Base-by-base conservation (phyloP, 2,329 filamentous ascomycete genomes). In the Geosmithia morbida region DNA sequence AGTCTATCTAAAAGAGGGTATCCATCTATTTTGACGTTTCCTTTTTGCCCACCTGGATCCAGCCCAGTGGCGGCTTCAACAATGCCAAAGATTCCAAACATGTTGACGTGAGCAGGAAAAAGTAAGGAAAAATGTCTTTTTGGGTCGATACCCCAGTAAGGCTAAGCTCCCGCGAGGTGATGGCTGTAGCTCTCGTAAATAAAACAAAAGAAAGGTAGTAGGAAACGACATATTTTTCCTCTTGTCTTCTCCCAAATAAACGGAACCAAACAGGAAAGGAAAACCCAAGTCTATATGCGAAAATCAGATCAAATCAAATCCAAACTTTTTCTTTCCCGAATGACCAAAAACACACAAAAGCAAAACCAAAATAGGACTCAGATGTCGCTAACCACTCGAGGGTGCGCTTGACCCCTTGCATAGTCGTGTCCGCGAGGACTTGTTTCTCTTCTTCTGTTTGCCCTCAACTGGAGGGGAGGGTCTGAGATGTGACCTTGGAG, bases 271-370 rank as follows among this genome's bases (percentile, higher is more conserved):
- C 10, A 11, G 33, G 39, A 43, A 44, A 13, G 40, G 41, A 46
- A 46, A 46, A 26, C 52, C 53, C 53, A 44, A 56, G 52, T 58
- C 56, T 58, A 58, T 58, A 58, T 57, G 56, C 56, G 51, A 49
- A 46, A 50, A 26, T 5, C 4, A 26, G n/a, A n/a, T n/a, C n/a
- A 26, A 26, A 26, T 26, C 22, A 26, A 48, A 52, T 50, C 49
- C 49, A 52, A 46, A 30, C 50, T 54, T 55, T 57, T 58, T 57
- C 52, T 44, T 51, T 56, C 46, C 46, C n/a, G 19, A 46, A 22
- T 42, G 17, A 18, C 19, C 44, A 45, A 45, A 45, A 19, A 45
- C 8, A 26, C n/a, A 41, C 14, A 16, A 42, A 47, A 43, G 10
- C 26, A 44, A 17, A 22, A 26, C 4, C 6, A 47, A 47, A 30